Percentiles rank a stretch among this genome's conserved stretches.
phyloP scores from a whole-genome alignment of 1,284 basidiomycete genomes.

The Anthracocystis setariae region DNA sequence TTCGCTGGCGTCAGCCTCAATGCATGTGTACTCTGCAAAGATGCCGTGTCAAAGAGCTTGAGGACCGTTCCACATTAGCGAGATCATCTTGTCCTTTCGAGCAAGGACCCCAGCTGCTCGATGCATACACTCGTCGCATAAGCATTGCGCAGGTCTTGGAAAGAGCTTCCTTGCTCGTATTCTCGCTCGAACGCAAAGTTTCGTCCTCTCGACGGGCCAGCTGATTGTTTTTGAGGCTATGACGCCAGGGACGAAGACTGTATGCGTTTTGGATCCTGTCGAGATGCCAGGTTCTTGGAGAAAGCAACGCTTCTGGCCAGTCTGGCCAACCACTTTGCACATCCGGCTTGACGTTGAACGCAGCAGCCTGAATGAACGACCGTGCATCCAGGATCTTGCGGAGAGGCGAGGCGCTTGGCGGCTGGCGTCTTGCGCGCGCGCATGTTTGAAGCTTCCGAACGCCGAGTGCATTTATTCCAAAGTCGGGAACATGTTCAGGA shows the following conservation, averaged over 20 bases:
- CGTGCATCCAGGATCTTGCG: too few relatives aligned
- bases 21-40: slow-evolving; percentile 12
- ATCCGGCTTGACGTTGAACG: too few relatives aligned
- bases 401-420: background rate
- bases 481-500: background rate
- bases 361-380: too few relatives aligned
- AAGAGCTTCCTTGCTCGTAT: too few relatives aligned
- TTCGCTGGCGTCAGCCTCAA: slow-evolving; percentile 16
- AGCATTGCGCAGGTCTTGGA: too few relatives aligned
- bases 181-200: too few relatives aligned
- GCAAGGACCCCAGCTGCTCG: background rate
- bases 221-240: too few relatives aligned
- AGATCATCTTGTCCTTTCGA: background rate
- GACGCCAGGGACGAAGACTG: too few relatives aligned
- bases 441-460: background rate
- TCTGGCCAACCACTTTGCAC: too few relatives aligned
- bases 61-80: background rate
- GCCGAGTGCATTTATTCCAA: background rate
- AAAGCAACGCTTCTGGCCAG: background rate
- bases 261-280: too few relatives aligned
- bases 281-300: background rate
- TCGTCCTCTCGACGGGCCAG: too few relatives aligned
- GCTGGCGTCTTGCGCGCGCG: slow-evolving; percentile 3
- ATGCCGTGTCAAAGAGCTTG: slow-evolving; percentile 9
- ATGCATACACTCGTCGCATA: background rate